Base-by-base conservation (phyloP, 192 early-diverging fungal genomes). In the Umbelopsis isabellina region DNA sequence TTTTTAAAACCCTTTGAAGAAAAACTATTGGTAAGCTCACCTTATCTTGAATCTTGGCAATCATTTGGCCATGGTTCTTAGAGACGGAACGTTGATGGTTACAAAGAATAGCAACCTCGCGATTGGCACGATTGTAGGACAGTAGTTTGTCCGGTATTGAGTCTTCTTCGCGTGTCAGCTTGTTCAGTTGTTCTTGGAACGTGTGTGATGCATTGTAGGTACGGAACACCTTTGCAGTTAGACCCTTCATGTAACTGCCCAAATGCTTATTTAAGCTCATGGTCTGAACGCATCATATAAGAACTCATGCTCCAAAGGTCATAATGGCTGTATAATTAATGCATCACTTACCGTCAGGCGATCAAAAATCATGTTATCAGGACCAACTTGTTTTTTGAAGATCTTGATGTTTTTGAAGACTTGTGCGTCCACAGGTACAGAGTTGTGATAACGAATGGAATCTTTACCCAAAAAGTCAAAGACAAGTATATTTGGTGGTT, bases 401-500 rank as follows among this genome's bases (percentile, higher is more conserved):
- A 96, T 85, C 58, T 83, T 83, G 68, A 99, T 72, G 77, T 99
- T 99, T 75, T 96, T 98, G 81, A 90, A 98, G 18, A 99, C 95
- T 75, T 95, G 95, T 46, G 83, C 82, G 65, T 93, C 91, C 7
- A 98, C 94, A 64, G 88, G 83, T 10, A 97, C 91, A 6, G 84
- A 78, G 77, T 97, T 96, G 71, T 93, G 75, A 77, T 94, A 99
- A 37, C 95, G 91, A 70, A 99, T 98, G 20, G 95, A 97, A 80
- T 99, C 97, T 69, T 99, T 99, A 83, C 97, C 97, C 73, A 98
- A 81, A 75, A 99, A 99, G 77, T 99, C 97, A 82, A 99, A 93
- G 53, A 87, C 82, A 53, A 99, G 86, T 46, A 82, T 92, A 76
- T 92, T 95, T 37, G 94, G 94, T 41, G 91, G 80, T 65, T 92